A percentile compares a stretch with the other conserved stretches of the same genome.
These are phyloP conservation scores for Ophiostoma ips DNA, from an alignment of 2,329 filamentous ascomycete species.

Conservation along the genomic window DNA sequence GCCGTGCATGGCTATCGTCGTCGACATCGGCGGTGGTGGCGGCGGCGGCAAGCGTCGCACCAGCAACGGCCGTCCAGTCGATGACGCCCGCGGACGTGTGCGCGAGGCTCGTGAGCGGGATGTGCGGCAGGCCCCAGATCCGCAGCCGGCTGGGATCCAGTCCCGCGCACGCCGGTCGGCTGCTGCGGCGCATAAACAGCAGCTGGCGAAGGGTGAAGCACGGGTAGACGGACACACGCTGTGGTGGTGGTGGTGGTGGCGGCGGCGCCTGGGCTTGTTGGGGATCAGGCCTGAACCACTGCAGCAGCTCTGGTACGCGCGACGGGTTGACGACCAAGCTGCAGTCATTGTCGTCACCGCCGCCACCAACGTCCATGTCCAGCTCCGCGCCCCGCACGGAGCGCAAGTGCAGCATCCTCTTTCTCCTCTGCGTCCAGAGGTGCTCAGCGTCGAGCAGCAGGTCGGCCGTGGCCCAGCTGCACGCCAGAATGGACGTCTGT, in stretches of 20 bases:
- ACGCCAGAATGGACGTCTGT: slow-evolving; percentile 6
- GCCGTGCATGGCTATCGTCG: no score
- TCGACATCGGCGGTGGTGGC: no score
- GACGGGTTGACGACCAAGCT: not conserved
- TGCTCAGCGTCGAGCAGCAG: slow-evolving; percentile 13
- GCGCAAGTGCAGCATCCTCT: not conserved
- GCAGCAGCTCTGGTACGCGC: not conserved
- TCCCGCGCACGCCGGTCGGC: no score
- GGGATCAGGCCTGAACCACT: not conserved
- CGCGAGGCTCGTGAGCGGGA: not conserved
- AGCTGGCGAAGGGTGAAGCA: slow-evolving; percentile 6
- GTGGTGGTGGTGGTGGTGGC: not conserved
- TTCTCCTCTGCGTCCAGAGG: slow-evolving; percentile 5
- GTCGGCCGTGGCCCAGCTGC: slow-evolving; percentile 10
- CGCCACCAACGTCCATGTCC: not conserved
- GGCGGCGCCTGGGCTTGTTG: not conserved
- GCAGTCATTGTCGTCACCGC: not conserved
- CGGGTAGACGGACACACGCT: not conserved
- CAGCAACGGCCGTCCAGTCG: no score
- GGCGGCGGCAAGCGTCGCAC: no score
- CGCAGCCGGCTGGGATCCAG: no score
- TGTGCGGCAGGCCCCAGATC: not conserved
- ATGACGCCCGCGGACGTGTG: no score
- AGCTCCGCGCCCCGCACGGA: not conserved
- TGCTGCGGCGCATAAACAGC: not conserved